Base-by-base conservation (phyloP, 1,284 basidiomycete species). In the Microbotryum intermedium region DNA sequence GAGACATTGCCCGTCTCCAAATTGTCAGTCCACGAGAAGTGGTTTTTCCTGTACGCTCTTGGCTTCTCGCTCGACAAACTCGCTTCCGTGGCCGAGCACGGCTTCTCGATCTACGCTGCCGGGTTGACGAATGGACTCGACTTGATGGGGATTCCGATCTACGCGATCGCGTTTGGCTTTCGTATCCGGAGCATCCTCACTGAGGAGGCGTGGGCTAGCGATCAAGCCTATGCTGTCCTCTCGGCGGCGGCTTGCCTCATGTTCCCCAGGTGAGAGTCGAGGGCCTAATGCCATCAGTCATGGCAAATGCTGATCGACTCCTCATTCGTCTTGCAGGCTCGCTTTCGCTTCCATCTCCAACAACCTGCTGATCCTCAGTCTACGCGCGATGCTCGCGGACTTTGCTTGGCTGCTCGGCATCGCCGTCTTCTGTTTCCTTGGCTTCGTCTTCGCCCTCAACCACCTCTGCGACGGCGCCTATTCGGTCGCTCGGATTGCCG, bases 281-380 rank as follows among this genome's bases (percentile, higher is more conserved):
- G 21, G 10, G 1, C 30, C 2, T 47, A 39, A 11, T 6, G 34
- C 18, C 34, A 13, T 6, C 18, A 3, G 11, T 18, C 34, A 39
- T 16, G 34, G 5, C 34, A 6, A 39, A 48, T 13, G 47, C 57
- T 29, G 57, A 50, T 25, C 43, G 28, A 42, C 23, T 45, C 16
- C 39, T 16, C 34, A 16, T 6, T 47, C 26, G 30, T 57, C 44
- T 16, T n/a, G 1, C 50, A 67, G 70, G 30, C 69, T 76, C 7
- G 76, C 75, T n/a, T 74, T 72, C 55, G 67, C 71, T 7, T 67
- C 74, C 43, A 69, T 76, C 30, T 71, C 72, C 39, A 75, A 77
- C 65, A 76, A 76, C 58, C 67, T 77, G 7, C 68, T 77, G 26
- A 67, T 77, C 51, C 69, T 77, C 25, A 71, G 71, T n/a, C 59